Conservation (phyloP, 805 yeast genomes). For the Helenozyma rhizophorensis region DNA sequence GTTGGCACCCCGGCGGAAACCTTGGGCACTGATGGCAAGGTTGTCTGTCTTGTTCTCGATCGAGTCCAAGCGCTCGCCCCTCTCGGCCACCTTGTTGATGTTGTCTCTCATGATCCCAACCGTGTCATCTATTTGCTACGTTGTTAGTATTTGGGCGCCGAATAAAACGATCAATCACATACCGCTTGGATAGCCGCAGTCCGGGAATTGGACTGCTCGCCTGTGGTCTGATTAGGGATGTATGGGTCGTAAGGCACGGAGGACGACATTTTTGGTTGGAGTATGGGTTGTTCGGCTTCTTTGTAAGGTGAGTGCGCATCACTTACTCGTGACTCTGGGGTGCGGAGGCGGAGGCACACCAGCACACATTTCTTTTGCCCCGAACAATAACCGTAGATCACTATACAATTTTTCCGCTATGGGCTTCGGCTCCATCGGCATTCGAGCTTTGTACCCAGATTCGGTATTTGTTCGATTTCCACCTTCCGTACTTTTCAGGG, state of each 20-base stretch:
- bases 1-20: conserved; percentile 94
- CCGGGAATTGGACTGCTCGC: conserved; percentile 49
- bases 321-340: no score
- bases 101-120: conserved; percentile 97
- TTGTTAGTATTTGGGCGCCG: conserved; percentile 21
- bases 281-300: not conserved
- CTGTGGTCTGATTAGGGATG: conserved; percentile 58
- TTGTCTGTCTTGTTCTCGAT: conserved; percentile 92
- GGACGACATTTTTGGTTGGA: conserved; percentile 52
- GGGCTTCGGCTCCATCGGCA: no score
- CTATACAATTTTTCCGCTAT: no score
- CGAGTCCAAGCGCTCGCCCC: conserved; percentile 90
- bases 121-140: conserved; percentile 83
- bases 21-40: conserved; percentile 87
- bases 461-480: no score
- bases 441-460: no score
- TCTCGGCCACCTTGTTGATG: conserved; percentile 89
- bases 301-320: no score
- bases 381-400: no score
- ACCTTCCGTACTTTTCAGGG: no score
- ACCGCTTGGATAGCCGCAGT: conserved; percentile 84
- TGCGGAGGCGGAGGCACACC: no score
- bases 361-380: no score
- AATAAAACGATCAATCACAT: conserved; percentile 27
- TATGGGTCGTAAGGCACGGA: conserved; percentile 85